Conservation (phyloP, 1,284 basidiomycete species). For the Ceratobasidium sp. region DNA sequence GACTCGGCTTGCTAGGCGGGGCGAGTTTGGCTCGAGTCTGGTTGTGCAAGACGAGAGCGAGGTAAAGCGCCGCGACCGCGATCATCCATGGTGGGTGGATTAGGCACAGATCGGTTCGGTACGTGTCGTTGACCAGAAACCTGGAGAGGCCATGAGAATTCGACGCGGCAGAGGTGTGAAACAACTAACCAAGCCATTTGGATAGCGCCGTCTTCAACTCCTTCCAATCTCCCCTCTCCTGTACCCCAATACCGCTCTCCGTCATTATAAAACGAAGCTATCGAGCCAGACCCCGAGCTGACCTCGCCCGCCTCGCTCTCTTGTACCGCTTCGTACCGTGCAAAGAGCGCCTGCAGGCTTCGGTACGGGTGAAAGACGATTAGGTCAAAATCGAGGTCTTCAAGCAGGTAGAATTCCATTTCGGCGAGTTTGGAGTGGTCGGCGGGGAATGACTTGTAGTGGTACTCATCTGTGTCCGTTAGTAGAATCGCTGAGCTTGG, state of each 20-base stretch:
- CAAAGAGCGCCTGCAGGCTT: slow-evolving; percentile 78
- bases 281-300: slow-evolving; percentile 35
- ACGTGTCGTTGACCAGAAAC: slow-evolving; percentile 97
- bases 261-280: slow-evolving; percentile 52
- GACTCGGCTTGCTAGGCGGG: slow-evolving; percentile 42
- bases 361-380: slow-evolving; percentile 95
- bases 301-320: slow-evolving; percentile 46
- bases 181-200: slow-evolving; percentile 74
- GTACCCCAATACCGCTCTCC: slow-evolving; percentile 76
- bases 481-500: background rate
- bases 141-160: slow-evolving; percentile 53
- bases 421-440: slow-evolving; percentile 94
- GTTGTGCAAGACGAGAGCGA: slow-evolving; percentile 74
- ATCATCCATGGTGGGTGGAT: slow-evolving; percentile 94
- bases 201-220: slow-evolving; percentile 65
- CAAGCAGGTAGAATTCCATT: slow-evolving; percentile 98
- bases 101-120: slow-evolving; percentile 87
- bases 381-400: slow-evolving; percentile 95
- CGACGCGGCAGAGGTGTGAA: background rate
- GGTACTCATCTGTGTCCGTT: slow-evolving; percentile 57
- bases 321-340: slow-evolving; percentile 49
- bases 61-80: slow-evolving; percentile 88
- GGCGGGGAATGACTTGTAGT: slow-evolving; percentile 75
- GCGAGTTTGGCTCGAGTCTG: slow-evolving; percentile 52
- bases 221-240: slow-evolving; percentile 68